phyloP scores from a whole-genome alignment of 352 stramenopile species.

The Pythium biforme region DNA sequence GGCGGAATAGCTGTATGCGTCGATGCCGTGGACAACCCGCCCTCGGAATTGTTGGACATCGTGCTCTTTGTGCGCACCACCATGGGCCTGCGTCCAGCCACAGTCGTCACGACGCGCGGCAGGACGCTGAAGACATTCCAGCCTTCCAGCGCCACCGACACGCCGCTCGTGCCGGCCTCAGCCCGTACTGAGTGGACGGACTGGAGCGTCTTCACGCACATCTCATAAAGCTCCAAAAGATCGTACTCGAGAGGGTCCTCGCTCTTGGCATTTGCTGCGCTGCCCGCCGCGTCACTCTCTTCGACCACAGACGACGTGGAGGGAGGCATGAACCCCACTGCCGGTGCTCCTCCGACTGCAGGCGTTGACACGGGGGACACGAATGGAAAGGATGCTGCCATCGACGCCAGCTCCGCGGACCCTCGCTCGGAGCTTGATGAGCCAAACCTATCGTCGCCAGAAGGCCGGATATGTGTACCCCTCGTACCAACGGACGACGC shows the following conservation, averaged over 20 bases:
- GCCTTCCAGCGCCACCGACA: conserved; percentile 56
- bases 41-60: conserved; percentile 18
- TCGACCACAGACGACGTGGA: neutral
- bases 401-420: neutral
- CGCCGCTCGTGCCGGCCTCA: conserved; percentile 62
- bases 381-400: conserved; percentile 28
- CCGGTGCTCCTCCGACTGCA: conserved; percentile 2
- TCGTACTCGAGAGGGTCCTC: conserved; percentile 47
- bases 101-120: conserved; percentile 37
- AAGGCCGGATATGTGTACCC: neutral
- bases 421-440: neutral
- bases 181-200: conserved; percentile 49
- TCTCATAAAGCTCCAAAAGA: conserved; percentile 60
- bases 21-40: neutral
- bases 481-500: neutral
- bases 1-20: neutral
- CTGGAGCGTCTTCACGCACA: conserved; percentile 46
- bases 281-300: neutral
- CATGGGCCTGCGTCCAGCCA: conserved; percentile 26
- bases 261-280: conserved; percentile 4
- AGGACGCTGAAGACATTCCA: conserved; percentile 68
- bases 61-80: conserved; percentile 44
- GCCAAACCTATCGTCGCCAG: neutral
- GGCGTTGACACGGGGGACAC: conserved; percentile 21
- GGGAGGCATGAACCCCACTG: neutral